phyloP scores from a whole-genome alignment of 345 rosid species.

The rapeseed (Brassica napus) region Da-Ae NC_063438.1:22892501-22893000 shows the following conservation, averaged over 20 bases:
- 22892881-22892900: conserved; percentile 56
- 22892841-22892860: conserved; percentile 56
- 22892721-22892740: conserved; percentile 76
- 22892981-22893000: conserved; percentile 95
- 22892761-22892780: conserved; percentile 85
- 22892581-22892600: conserved; percentile 53
- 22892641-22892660: conserved; percentile 92
- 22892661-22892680: conserved; percentile 87
- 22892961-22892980: conserved; percentile 90
- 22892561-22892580: conserved; percentile 38
- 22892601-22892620: conserved; percentile 81
- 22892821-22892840: conserved; percentile 64
- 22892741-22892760: conserved; percentile 75
- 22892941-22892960: conserved; percentile 97
- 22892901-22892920: conserved; percentile 92
- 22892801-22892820: conserved; percentile 70
- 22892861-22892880: conserved; percentile 60
- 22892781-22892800: conserved; percentile 75
- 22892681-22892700: conserved; percentile 90
- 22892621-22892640: conserved; percentile 98
- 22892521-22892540: conserved; percentile 19
- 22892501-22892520: conserved; percentile 25
- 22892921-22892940: conserved; percentile 99
- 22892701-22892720: conserved; percentile 80
- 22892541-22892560: conserved; percentile 12